Evolutionary conservation across 2,329 filamentous ascomycete species (phyloP).

Genomic region (Graphilbum ipis-grandicollis): DNA sequence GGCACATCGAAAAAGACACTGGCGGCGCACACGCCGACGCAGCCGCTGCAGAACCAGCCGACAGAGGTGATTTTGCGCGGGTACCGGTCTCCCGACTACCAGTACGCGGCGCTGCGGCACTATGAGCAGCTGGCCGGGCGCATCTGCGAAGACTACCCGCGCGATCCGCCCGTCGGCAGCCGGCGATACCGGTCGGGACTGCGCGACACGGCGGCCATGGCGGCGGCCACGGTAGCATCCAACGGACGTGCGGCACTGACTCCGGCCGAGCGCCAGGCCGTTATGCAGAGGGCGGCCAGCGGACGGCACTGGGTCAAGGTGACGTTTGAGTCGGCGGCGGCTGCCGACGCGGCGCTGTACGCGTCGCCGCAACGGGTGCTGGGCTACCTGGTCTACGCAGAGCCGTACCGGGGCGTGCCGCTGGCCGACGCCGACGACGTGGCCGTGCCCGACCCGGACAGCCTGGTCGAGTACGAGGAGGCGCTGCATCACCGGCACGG

Average conservation of each 20-base stretch:
- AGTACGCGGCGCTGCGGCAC: slow-evolving; percentile 78
- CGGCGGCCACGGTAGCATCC: slow-evolving; percentile 5
- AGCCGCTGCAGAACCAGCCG: slow-evolving; percentile 16
- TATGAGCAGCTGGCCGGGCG: slow-evolving; percentile 74
- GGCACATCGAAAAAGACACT: neutral
- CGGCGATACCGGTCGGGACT: slow-evolving; percentile 58
- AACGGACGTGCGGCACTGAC: slow-evolving; percentile 44
- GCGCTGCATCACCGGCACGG: slow-evolving; percentile 17
- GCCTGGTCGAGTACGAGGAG: slow-evolving; percentile 6
- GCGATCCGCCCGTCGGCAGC: slow-evolving; percentile 57
- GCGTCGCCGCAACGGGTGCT: slow-evolving; percentile 56
- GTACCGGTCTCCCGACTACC: slow-evolving; percentile 44
- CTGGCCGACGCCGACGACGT: slow-evolving; percentile 46
- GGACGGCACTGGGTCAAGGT: slow-evolving; percentile 87
- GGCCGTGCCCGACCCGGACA: slow-evolving; percentile 36
- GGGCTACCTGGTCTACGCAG: slow-evolving; percentile 53
- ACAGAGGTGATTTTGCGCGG: slow-evolving; percentile 75
- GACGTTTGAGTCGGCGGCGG: slow-evolving; percentile 58
- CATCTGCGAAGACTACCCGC: slow-evolving; percentile 86
- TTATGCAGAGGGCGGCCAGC: slow-evolving; percentile 57
- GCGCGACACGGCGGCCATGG: slow-evolving; percentile 51
- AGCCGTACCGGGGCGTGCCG: slow-evolving; percentile 44
- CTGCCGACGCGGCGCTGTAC: slow-evolving; percentile 51
- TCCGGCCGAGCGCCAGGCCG: slow-evolving; percentile 56
- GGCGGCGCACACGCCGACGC: slow-evolving; percentile 13